Evolutionary conservation across 164 flowering plant species (phyloP).

Genomic region (Berberis vulgaris): DNA sequence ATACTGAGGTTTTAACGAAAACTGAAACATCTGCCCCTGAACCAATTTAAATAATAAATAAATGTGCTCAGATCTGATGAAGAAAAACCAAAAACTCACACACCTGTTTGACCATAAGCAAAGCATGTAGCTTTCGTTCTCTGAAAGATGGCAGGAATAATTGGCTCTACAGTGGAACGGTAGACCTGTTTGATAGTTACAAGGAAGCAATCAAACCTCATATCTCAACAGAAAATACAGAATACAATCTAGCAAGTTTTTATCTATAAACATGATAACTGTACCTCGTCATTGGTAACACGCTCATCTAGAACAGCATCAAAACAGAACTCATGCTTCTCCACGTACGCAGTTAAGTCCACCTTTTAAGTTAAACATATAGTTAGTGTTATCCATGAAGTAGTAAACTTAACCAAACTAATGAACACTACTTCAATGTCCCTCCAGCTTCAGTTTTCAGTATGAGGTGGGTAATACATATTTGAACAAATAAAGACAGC

Average conservation of each 20-base stretch:
- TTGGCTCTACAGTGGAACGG: constrained; percentile 83
- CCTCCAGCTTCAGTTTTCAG: not conserved
- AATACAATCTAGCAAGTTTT: not conserved
- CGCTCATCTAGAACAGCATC: constrained; percentile 92
- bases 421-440: not conserved
- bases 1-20: not conserved
- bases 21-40: too few relatives aligned
- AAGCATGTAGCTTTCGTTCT: constrained; percentile 97
- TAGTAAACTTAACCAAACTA: not conserved
- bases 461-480: too few relatives aligned
- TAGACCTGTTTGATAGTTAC: constrained; percentile 56
- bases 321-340: constrained; percentile 95
- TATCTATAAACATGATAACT: constrained; percentile 36
- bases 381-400: constrained; percentile 8
- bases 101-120: constrained; percentile 99
- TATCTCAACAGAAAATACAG: not conserved
- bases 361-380: constrained; percentile 43
- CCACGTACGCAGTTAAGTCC: constrained; percentile 96
- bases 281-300: constrained; percentile 92
- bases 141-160: constrained; percentile 86
- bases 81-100: constrained; percentile 1
- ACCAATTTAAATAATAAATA: too few relatives aligned
- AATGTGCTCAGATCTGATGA: not conserved
- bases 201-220: constrained; percentile 4
- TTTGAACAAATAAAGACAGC: too few relatives aligned